Base-by-base conservation (phyloP, 1,284 basidiomycete species). In the Mycena citricolor region DNA sequence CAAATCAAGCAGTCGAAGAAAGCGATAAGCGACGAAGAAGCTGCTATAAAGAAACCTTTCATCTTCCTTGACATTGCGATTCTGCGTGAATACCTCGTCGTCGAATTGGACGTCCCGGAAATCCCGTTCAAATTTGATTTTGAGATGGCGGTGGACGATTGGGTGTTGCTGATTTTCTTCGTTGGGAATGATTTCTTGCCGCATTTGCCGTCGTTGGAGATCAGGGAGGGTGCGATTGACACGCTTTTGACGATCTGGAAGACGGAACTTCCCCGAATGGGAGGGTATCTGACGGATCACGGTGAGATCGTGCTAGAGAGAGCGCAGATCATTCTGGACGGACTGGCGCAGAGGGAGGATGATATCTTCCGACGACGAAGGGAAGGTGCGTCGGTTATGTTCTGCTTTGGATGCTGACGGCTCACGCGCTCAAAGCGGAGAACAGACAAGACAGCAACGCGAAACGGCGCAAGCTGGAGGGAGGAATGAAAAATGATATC, bases 141-240 rank as follows among this genome's bases (percentile, higher is more conserved):
- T 62, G 97, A 99, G 68, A 85, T 90, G 64, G 94, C 97, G 26
- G 92, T 99, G 66, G 97, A 99, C 77, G 97, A 99, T 66, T 99
- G 97, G 95, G 92, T 99, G 58, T 85, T 99, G 63, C 77, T 99
- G 60, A 98, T 98, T 61, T 98, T 99, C 81, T 98, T 99, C 67
- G 95, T 99, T 61, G 97, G 97, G 58, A 99, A 99, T 74, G 97
- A 99, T 71, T 99, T 99, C 75, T 76, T 99, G 61, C 97, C 97
- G 13, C 97, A 99, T 71, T 74, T 99, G 50, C 97, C 97, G 17
- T 92, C 88, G 48, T 81, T 99, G 72, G 97, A 99, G 75, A 99
- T 99, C 63, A 83, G 97, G 58, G 97, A 99, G 71, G 97, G 95
- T 45, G 97, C 95, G 22, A 97, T 99, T 71, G 97, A 99, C 73